Evolutionary conservation across 139 green algal genomes (phyloP).

Genomic region (Eudorina sp.): DNA sequence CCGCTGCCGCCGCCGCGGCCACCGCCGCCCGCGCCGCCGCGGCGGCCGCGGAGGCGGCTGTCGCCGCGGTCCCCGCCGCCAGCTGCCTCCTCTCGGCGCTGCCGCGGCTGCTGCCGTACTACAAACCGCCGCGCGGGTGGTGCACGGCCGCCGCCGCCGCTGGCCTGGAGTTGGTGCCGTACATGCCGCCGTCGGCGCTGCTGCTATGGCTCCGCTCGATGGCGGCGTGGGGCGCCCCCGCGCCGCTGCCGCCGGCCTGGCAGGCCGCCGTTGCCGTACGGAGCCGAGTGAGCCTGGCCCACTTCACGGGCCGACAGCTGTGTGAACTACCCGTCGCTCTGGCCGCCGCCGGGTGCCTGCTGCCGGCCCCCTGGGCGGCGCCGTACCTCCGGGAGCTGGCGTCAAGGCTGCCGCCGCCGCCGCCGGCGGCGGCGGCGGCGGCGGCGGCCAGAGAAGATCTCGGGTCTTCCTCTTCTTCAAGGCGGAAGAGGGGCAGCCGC

Average conservation of each 20-base stretch:
- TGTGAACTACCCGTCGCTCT: background rate
- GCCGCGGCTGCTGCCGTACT: background rate
- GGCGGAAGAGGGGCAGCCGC: background rate
- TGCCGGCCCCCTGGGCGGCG: conserved; percentile 1
- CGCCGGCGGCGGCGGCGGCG: background rate
- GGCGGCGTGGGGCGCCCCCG: background rate
- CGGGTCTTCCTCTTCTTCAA: too few relatives aligned
- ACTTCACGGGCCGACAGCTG: background rate
- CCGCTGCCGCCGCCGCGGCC: background rate
- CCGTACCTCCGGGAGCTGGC: background rate
- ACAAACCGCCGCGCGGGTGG: background rate
- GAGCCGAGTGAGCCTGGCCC: background rate
- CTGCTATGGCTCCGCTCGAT: background rate
- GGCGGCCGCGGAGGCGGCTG: background rate
- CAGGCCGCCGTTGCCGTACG: background rate
- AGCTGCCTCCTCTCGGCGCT: background rate
- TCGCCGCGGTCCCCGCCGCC: background rate
- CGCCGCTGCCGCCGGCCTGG: background rate
- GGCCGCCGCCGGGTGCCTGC: background rate
- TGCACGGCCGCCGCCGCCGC: background rate
- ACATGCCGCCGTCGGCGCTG: conserved; percentile 8
- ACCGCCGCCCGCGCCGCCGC: background rate
- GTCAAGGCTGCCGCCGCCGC: background rate
- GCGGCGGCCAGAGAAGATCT: background rate
- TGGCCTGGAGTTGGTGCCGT: conserved; percentile 12